Percentiles rank a stretch among this genome's conserved stretches.
phyloP scores from a whole-genome alignment of 768 basidiomycete species.

The Mycena galericulata region DNA sequence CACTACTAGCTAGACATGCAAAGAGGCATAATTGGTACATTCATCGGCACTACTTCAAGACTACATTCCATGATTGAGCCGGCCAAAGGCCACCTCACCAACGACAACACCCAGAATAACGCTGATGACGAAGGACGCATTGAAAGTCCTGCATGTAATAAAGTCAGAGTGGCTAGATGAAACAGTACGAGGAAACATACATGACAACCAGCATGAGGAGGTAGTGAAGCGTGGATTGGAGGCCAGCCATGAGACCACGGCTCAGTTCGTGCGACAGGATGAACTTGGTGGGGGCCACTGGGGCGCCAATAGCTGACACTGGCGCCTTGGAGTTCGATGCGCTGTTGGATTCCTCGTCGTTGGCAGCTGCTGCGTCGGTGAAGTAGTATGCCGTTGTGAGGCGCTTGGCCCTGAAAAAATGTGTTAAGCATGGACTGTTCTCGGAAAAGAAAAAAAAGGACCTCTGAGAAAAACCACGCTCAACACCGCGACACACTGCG shows the following conservation, averaged over 20 bases:
- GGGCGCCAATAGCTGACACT: neutral
- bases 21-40: too few species aligned
- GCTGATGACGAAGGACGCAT: slow-evolving; percentile 35
- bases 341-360: neutral
- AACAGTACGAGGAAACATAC: neutral
- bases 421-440: neutral
- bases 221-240: slow-evolving; percentile 35
- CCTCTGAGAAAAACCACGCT: slow-evolving; percentile 11
- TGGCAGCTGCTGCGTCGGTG: neutral
- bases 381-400: slow-evolving; percentile 16
- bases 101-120: slow-evolving; percentile 34
- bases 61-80: slow-evolving; percentile 7
- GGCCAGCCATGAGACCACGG: slow-evolving; percentile 31
- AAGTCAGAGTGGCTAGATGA: neutral
- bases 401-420: neutral
- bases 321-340: neutral
- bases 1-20: too few species aligned
- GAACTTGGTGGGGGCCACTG: slow-evolving; percentile 19
- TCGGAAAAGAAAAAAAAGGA: neutral
- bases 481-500: slow-evolving; percentile 14
- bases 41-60: too few species aligned
- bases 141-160: slow-evolving; percentile 34
- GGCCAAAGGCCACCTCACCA: slow-evolving; percentile 33
- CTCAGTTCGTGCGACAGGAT: slow-evolving; percentile 37
- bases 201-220: slow-evolving; percentile 35